Evolutionary conservation across 495 filamentous ascomycete genomes (phyloP).

Genomic region (Friedmanniomyces endolithicus): DNA sequence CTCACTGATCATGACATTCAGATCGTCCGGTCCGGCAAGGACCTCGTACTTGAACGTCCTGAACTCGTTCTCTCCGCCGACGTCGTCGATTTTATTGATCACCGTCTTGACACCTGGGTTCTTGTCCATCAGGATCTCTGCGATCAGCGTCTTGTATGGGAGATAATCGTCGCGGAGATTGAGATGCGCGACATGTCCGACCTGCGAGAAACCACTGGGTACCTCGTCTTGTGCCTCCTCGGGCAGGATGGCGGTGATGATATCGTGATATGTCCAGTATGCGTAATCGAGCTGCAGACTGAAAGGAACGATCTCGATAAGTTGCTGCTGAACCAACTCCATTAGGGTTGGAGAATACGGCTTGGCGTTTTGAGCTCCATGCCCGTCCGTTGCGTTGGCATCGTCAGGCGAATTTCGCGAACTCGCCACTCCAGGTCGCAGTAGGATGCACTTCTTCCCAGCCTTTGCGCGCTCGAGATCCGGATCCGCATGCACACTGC

Average conservation of each 20-base stretch:
- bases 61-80: conserved; percentile 73
- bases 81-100: conserved; percentile 87
- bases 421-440: conserved; percentile 55
- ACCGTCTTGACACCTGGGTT: conserved; percentile 69
- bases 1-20: conserved; percentile 65
- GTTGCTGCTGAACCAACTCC: conserved; percentile 52
- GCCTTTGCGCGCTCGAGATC: conserved; percentile 35
- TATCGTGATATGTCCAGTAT: conserved; percentile 75
- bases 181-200: conserved; percentile 83
- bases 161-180: conserved; percentile 74
- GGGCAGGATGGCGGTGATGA: conserved; percentile 67
- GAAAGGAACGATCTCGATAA: conserved; percentile 59
- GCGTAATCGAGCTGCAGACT: conserved; percentile 65
- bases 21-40: conserved; percentile 64
- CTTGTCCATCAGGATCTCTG: conserved; percentile 76
- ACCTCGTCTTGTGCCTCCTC: conserved; percentile 56
- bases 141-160: conserved; percentile 74
- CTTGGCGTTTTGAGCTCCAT: conserved; percentile 4
- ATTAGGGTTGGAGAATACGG: conserved; percentile 38
- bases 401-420: conserved; percentile 35
- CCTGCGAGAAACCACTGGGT: conserved; percentile 73
- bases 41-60: conserved; percentile 89
- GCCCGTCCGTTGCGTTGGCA: too few species aligned
- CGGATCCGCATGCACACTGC: conserved; percentile 40
- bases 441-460: conserved; percentile 58